Percentiles rank a stretch among this genome's conserved stretches.
These are phyloP conservation scores for Linderina pennispora DNA, from an alignment of 192 early-diverging fungal genomes.

Conservation along the genomic window DNA sequence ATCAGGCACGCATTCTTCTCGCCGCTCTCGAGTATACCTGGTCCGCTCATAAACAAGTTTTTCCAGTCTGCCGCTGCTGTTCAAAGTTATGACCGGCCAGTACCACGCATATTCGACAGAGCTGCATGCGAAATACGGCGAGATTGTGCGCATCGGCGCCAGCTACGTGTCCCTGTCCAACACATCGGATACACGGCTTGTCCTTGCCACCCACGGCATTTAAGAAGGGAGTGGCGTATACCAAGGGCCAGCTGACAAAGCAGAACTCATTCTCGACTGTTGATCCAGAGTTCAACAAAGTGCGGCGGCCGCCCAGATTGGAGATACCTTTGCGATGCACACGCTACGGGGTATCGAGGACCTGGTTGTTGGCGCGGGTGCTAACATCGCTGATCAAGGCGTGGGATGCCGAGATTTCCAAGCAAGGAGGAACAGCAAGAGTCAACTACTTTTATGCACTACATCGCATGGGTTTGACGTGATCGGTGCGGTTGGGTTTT, in stretches of 20 bases:
- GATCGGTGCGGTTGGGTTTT: constrained; percentile 31
- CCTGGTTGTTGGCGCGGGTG: neutral
- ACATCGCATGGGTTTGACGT: constrained; percentile 31
- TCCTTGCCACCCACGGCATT: neutral
- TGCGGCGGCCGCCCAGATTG: neutral
- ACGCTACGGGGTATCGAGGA: neutral
- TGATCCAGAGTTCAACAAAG: constrained; percentile 1
- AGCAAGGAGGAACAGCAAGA: neutral
- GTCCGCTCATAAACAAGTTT: neutral
- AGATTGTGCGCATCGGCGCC: neutral
- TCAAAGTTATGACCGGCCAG: neutral
- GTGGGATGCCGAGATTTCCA: neutral
- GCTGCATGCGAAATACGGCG: neutral
- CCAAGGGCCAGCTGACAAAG: neutral
- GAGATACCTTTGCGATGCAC: neutral
- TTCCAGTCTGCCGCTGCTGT: neutral
- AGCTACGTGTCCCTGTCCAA: neutral
- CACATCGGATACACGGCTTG: neutral
- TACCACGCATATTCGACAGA: neutral
- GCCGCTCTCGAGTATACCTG: neutral
- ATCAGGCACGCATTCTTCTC: neutral
- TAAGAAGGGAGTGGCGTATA: neutral
- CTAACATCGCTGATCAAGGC: neutral
- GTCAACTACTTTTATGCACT: constrained; percentile 11
- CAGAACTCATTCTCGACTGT: neutral